Evolutionary conservation across 2,329 filamentous ascomycete species (phyloP), one percentile per base, ranked within the genome.

Genomic region (Anthostomella pinea): DNA sequence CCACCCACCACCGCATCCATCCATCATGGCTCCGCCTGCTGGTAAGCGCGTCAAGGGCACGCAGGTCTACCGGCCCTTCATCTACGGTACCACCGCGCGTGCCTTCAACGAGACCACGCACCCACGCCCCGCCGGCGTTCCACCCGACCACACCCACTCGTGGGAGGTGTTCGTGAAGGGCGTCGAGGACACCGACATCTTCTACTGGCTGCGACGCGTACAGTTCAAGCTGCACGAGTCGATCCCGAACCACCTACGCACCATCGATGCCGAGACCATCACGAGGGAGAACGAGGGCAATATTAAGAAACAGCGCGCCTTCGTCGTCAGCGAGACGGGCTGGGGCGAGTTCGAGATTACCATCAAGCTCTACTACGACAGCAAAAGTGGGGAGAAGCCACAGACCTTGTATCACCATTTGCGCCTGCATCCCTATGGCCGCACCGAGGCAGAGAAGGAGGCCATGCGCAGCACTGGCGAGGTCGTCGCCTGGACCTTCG

Each of bases 271-370:
- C 27, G 57, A 62, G 41, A 52, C 52, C 14, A 54, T 60, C 39
- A 35, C 49, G 3, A 51, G 52, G 29, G 57, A 60, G 32, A 59
- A 57, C 35, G 53, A 58, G 30, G 43, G 45, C 30, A 50, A 52
- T 25, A 52, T 72, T n/a, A 74, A 77, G 45, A 57, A 89, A 72
- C 51, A 54, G 25, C 45, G 38, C 25, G 54, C 41, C 8, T 98
- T 96, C 56, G 73, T 87, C 56, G 85, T 97, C 43, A 79, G 80
- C 45, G 93, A 97, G 65, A 97, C 93, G 0, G 93, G 93, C 31
- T 98, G 94, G 87, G 93, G 93, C 56, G 93, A 96, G 67, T 98
- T 98, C 68, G 88, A 93, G 62, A 94, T 98, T 56, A 87, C 90
- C 46, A 85, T 98, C 59, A 89, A 95, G 59, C 75, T 98, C 28